Evolutionary conservation across 2,329 filamentous ascomycete species (phyloP), one percentile per base, ranked within the genome.

Genomic region (Pseudogymnoascus sp.): DNA sequence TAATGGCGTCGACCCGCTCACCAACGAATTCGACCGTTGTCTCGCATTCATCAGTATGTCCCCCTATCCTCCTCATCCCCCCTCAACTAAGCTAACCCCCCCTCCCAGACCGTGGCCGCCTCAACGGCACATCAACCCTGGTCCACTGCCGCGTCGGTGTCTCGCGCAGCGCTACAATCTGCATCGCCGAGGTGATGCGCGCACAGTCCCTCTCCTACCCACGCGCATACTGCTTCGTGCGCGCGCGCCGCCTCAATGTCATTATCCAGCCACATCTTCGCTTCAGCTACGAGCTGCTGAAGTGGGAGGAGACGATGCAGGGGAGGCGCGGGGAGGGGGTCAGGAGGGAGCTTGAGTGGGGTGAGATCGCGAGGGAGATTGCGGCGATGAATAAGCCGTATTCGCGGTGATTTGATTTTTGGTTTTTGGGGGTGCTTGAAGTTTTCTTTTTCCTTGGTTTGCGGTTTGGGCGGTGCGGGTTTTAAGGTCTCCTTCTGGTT

Each of bases 121-220:
- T 78, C 39, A 89, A 90, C 48, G 88, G 89, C 31, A 90, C 85
- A 4, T 92, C 93, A 23, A 98, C 95, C 0, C 82, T 99, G 64
- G 95, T 99, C 14, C 95, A 99, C 75, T 99, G 95, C 75, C 89
- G 95, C 16, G 95, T 99, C 6, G 95, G 95, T 60, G 95, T 99
- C 63, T 97, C 93, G 61, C 86, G 95, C 62, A 96, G 92, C 67
- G 95, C 95, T 11, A 99, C 93, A 1, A 97, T 99, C 67, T 98
- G 95, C 75, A 99, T 99, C 71, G 95, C 95, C n/a, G 93, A 98
- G 76, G 92, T 98, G 37, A 99, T 99, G 95, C 87, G 88, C 37
- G 82, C 88, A 25, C 77, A 92, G 70, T 82, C 85, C 21, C 78
- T 97, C 68, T 95, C 92, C 0, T 93, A 98, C 71, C 92, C 95